Base-by-base conservation (phyloP, 805 yeast genomes). In the Barnettozyma californica region DNA sequence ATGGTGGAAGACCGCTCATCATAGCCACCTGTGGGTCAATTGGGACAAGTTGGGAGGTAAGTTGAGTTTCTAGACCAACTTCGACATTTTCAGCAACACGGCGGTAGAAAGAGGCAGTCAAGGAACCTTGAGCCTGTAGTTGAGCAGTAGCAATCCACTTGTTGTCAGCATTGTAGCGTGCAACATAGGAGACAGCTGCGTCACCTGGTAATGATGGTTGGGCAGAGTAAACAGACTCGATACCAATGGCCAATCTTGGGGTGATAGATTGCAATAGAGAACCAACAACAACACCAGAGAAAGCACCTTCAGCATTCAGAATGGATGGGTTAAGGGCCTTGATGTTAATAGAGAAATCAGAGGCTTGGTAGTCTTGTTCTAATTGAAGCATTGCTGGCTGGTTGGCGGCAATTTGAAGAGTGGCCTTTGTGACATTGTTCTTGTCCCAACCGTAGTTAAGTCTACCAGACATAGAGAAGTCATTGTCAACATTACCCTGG, bases 341-440 rank as follows among this genome's bases (percentile, higher is more conserved):
- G 65, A 94, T 74, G 76, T 91, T 91, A 65, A 91, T 68, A 44
- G 96, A 84, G 66, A 81, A 90, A 68, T 94, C 99, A 48, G 77
- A 69, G 52, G 92, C 97, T 70, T 86, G 92, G 73, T 81, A 84
- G 69, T 94, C 99, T 68, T 94, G 97, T 76, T 94, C 99, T 60
- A 92, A 75, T 74, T 94, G 98, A 54, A 87, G 77, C 95, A 92
- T 89, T 50, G 94, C 75, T 56, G 94, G 97, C 73, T 91, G 97
- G 56, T 84, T 87, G 54, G 83, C 75, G 59, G 95, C 87, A 58
- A 90, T 74, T 75, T 92, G 98, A 67, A 90, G 75, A 61, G 95
- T 88, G 53, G 87, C 80, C 72, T 90, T 91, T 52, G 96, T 79
- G 61, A 84, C 73, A 68, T 83, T 81, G 62, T 75, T 75, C 66